These are phyloP conservation scores for Aspergillus piperis DNA, from an alignment of 2,329 filamentous ascomycete species.

Conservation along the genomic window DNA sequence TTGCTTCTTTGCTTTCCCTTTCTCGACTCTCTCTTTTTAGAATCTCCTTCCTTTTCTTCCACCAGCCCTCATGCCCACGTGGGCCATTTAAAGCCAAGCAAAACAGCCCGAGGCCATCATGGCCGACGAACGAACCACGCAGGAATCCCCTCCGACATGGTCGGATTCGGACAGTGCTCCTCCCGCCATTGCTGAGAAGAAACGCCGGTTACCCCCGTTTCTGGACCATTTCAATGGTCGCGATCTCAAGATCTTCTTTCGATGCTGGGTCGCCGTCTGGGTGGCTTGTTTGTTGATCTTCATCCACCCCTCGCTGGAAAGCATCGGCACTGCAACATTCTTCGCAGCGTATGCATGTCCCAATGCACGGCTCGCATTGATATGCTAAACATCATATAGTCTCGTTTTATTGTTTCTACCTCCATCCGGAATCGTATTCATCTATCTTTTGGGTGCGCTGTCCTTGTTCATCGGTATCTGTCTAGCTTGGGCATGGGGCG, in stretches of 20 bases:
- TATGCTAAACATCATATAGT: slow-evolving; percentile 15
- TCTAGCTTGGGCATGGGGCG: slow-evolving; percentile 54
- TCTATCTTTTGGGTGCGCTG: slow-evolving; percentile 47
- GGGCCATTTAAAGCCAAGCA: background rate
- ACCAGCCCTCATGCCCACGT: background rate
- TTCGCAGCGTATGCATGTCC: slow-evolving; percentile 33
- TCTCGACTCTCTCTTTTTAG: background rate
- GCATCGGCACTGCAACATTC: slow-evolving; percentile 50
- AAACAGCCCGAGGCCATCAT: background rate
- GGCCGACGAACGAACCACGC: background rate
- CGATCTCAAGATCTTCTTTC: slow-evolving; percentile 51
- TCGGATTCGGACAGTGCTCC: background rate
- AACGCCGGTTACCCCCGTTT: slow-evolving; percentile 24
- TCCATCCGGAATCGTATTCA: slow-evolving; percentile 49
- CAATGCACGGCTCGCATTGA: background rate
- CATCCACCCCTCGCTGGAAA: slow-evolving; percentile 45
- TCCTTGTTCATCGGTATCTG: slow-evolving; percentile 51
- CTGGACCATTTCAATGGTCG: slow-evolving; percentile 50
- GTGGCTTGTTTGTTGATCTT: slow-evolving; percentile 50
- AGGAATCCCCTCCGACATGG: background rate
- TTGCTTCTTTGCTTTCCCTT: background rate
- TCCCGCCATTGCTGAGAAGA: background rate
- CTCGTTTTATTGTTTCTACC: slow-evolving; percentile 49
- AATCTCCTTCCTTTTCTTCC: background rate
- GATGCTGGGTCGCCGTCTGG: slow-evolving; percentile 52